Evolutionary conservation across 768 basidiomycete species (phyloP).

Genomic region (Boletus patriciae): DNA sequence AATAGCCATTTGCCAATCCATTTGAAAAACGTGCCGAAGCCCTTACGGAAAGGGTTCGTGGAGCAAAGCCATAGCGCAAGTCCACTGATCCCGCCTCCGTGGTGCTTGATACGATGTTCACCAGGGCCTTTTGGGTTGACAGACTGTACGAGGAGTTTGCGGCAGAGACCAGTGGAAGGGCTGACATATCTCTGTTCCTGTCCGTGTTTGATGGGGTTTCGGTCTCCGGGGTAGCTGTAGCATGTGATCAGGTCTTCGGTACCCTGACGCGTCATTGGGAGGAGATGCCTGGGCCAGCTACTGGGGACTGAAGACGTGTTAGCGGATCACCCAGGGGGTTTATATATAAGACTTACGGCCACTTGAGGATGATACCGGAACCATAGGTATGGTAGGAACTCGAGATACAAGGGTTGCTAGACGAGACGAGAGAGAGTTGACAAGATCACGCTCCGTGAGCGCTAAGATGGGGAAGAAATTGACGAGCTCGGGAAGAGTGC

Average conservation of each 20-base stretch:
- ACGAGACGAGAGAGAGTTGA: too few relatives aligned
- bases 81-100: background rate
- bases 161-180: slow-evolving; percentile 15
- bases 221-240: background rate
- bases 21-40: background rate
- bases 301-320: background rate
- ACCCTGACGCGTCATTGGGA: background rate
- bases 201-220: slow-evolving; percentile 1
- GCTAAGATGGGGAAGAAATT: too few relatives aligned
- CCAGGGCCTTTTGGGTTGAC: background rate
- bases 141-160: slow-evolving; percentile 16
- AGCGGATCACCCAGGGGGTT: background rate
- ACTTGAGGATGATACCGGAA: background rate
- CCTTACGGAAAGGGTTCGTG: background rate
- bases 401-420: too few relatives aligned
- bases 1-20: slow-evolving; percentile 11
- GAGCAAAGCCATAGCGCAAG: slow-evolving; percentile 16
- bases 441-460: too few relatives aligned
- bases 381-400: too few relatives aligned
- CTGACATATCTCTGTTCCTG: slow-evolving; percentile 18
- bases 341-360: background rate
- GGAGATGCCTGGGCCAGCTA: background rate
- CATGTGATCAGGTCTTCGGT: background rate
- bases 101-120: slow-evolving; percentile 6
- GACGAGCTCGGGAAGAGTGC: too few relatives aligned